Base-by-base conservation (phyloP, 192 early-diverging fungal species). In the Entrophospora sp. region DNA sequence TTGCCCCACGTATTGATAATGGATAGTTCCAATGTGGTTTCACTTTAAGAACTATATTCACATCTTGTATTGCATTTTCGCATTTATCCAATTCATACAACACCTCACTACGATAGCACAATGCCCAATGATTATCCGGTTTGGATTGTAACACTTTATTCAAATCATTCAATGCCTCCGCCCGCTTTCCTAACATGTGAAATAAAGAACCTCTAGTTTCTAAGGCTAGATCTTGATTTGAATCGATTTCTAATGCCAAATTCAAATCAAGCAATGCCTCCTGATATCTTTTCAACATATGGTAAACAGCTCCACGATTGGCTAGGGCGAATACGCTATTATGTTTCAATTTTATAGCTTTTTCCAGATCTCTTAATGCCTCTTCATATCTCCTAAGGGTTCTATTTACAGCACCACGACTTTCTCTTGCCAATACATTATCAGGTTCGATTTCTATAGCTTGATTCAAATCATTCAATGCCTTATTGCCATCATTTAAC, bases 381-480 rank as follows among this genome's bases (percentile, higher is more conserved):
- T 66, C 64, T 49, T 66, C 64, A 55, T 66, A 66, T 16, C 51
- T 12, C 40, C 49, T 16, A 10, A 66, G 30, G 8, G 51, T 40
- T 40, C 64, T 22, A 66, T 40, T 45, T 10, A 66, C 22, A 20
- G 32, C 64, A 13, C 64, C 64, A 20, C 64, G 34, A 49, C 30
- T 37, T 31, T 53, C 42, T 14, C 38, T 10, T 53, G 49, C 49
- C 6, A 53, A 30, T n/a, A 43, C 1, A 53, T 66, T 37, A 22
- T 66, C 35, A n/a, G 64, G 64, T 37, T 51, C 51, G 24, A 51
- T 0, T 25, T n/a, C n/a, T 16, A 66, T 13, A 31, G 64, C 64
- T 42, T 40, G 18, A 55, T 53, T 27, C 20, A 66, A 66, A 66
- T 66, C 64, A 5, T 1, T 5, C 12, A 66, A 53, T 22, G 64